phyloP scores from a whole-genome alignment of 129 eudicot species.

The Chrysanthemum makinoi region DNA sequence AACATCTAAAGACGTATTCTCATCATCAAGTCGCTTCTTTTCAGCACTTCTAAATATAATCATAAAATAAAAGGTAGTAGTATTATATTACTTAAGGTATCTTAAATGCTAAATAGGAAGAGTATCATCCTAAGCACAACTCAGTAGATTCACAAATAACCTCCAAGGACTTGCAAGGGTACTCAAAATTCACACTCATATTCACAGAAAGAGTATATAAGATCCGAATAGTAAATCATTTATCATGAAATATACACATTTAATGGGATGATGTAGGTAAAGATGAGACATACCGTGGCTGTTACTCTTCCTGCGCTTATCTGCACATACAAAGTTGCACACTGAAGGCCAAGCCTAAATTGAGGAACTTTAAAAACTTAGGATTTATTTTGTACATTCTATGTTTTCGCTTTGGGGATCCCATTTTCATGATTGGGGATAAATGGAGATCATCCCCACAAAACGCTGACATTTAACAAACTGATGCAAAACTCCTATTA shows the following conservation, averaged over 20 bases:
- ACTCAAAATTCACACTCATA: background rate
- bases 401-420: background rate
- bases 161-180: background rate
- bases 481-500: background rate
- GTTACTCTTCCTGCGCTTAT: slow-evolving; percentile 65
- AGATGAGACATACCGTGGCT: slow-evolving; percentile 51
- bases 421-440: background rate
- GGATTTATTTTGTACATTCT: background rate
- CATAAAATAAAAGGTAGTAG: background rate
- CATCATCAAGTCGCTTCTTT: slow-evolving; percentile 8
- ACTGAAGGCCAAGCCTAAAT: slow-evolving; percentile 11
- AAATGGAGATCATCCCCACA: background rate
- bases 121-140: background rate
- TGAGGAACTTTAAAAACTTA: background rate
- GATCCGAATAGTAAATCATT: background rate
- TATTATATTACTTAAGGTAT: background rate
- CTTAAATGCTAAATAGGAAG: no score
- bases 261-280: background rate
- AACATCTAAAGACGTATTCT: slow-evolving; percentile 46
- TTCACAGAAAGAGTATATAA: background rate
- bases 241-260: slow-evolving; percentile 6
- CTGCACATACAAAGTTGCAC: slow-evolving; percentile 40
- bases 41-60: background rate
- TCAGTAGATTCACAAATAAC: background rate
- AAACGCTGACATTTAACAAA: no score